phyloP scores from a whole-genome alignment of 805 yeast species.

The Cephaloascus albidus region DNA sequence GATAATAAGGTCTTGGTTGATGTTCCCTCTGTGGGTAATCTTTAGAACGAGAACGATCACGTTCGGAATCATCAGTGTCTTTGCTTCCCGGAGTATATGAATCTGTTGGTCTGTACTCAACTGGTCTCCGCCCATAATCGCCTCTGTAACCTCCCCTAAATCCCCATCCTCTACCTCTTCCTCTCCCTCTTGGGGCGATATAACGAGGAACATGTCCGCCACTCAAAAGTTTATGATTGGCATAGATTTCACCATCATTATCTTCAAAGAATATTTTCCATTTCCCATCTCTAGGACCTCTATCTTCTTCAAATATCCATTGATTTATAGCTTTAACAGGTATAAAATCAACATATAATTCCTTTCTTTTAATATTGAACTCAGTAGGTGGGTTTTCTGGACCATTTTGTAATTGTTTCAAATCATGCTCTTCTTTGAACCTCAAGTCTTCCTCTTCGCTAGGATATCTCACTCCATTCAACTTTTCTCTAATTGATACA shows the following conservation, averaged over 20 bases:
- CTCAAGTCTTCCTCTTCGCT: constrained; percentile 13
- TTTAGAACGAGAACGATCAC: background rate
- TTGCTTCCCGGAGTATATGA: background rate
- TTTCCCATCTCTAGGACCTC: constrained; percentile 32
- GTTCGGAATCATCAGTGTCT: background rate
- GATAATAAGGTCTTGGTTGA: no score
- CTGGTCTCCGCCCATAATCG: background rate
- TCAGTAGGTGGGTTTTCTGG: constrained; percentile 11
- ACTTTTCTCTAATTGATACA: constrained; percentile 16
- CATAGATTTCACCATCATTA: constrained; percentile 18
- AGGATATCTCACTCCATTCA: constrained; percentile 27
- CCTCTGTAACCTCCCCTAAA: constrained; percentile 2
- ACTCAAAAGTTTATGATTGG: constrained; percentile 8
- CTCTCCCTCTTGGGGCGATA: constrained; percentile 2
- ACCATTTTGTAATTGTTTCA: constrained; percentile 5
- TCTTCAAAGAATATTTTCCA: constrained; percentile 31
- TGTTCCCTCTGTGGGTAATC: no score
- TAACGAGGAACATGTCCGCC: constrained; percentile 11
- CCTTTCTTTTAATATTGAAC: constrained; percentile 12
- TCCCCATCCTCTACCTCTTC: constrained; percentile 3
- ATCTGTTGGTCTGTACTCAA: background rate
- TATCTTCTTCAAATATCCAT: constrained; percentile 38
- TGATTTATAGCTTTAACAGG: constrained; percentile 34
- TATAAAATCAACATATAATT: constrained; percentile 29
- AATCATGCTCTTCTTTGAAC: constrained; percentile 6